Percentiles rank a stretch among this genome's conserved stretches.
These are phyloP conservation scores for Petunia secreta DNA, from an alignment of 257 asterid genomes.

Conservation along the genomic window DNA sequence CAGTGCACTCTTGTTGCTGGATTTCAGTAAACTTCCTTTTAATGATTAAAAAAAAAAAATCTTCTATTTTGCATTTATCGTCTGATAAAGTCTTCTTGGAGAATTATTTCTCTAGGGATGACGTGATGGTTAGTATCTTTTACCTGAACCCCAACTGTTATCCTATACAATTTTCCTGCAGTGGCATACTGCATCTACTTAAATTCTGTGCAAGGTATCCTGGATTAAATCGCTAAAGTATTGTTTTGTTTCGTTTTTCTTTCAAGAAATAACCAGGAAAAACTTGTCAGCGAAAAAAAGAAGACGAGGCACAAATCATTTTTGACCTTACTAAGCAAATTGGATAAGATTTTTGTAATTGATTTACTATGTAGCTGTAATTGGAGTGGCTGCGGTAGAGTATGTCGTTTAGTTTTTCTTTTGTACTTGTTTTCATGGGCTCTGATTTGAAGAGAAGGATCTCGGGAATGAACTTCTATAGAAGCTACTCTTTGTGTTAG, in stretches of 20 bases:
- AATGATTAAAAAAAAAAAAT: not conserved
- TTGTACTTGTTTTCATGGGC: not conserved
- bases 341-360: not conserved
- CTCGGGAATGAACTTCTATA: not conserved
- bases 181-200: not conserved
- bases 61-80: constrained; percentile 73
- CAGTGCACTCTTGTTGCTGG: no score
- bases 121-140: constrained; percentile 64
- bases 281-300: not conserved
- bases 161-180: not conserved
- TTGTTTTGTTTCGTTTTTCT: not conserved
- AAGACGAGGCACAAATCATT: not conserved
- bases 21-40: no score
- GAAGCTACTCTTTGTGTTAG: not conserved
- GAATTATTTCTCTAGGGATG: constrained; percentile 67
- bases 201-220: not conserved
- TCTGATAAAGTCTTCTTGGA: constrained; percentile 63
- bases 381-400: not conserved
- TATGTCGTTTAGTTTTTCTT: not conserved
- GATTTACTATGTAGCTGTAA: not conserved
- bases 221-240: not conserved
- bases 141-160: not conserved
- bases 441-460: not conserved
- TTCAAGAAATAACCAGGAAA: constrained; percentile 17
- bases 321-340: constrained; percentile 8